Base-by-base conservation (phyloP, 306 rosid species). In the Acacia melanoxylon region DNA sequence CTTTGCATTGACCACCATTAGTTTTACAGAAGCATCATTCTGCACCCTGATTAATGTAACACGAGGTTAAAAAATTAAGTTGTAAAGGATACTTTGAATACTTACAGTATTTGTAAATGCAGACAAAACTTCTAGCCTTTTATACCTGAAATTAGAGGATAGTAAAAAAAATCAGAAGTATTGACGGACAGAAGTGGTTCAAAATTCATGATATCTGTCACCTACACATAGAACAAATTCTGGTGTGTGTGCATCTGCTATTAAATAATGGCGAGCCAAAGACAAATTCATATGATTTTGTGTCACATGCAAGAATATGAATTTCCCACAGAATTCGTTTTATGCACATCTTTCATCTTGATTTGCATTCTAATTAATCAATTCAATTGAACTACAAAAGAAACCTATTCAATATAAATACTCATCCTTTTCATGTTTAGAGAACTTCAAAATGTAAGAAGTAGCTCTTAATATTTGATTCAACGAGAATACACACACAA, bases 71-170 rank as follows among this genome's bases (percentile, higher is more conserved):
- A 61, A 77, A 78, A 52, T 68, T n/a, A 67, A 71, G 68, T 15
- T 56, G 78, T 9, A 74, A 80, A 83, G 76, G 83, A 78, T 84
- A 54, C 79, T 80, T 37, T 46, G 80, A 75, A 72, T 80, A 89
- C 99, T 91, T 92, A 95, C 99, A 85, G 98, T 96, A 90, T 95
- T 95, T 67, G 99, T 95, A 87, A 95, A 95, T 67, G 99, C 98
- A 81, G 99, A 88, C 86, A 95, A 81, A 69, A 91, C 97, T 88
- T 93, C 97, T 25, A 95, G 92, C 92, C 99, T 89, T 86, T 92
- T 90, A 87, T 95, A 95, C 87, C 99, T 95, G 94, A 75, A 82
- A 44, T 46, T 33, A 46, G 54, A 91, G 72, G 72, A 29, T 65
- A 17, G 41, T 31, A 73, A 63, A 24, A 37, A 29, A 70, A 74